Base-by-base conservation (phyloP, 352 stramenopile species). In the Pelagophyceae sp. region DNA sequence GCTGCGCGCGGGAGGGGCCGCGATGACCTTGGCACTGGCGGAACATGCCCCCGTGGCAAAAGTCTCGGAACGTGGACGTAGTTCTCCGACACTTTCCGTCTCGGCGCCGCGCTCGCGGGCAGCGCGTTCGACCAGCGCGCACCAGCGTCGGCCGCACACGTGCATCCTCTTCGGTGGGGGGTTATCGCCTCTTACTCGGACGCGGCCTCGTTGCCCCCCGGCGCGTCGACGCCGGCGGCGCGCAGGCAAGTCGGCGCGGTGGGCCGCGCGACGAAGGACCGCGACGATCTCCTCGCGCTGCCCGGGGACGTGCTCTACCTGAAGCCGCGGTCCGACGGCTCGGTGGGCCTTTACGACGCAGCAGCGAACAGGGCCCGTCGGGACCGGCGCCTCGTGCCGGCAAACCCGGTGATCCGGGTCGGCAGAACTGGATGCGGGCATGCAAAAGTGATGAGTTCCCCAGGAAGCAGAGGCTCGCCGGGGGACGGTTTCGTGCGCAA, bases 261-360 rank as follows among this genome's bases (percentile, higher is more conserved):
- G 40, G 33, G 15, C 33, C 67, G 67, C 67, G 67, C 67, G 35
- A 27, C 33, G n/a, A 63, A 63, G 54, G 31, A 50, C 35, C 35
- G 25, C 67, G 32, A 11, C 2, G 77, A 83, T 51, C 38, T 64
- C 0, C 72, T 86, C 5, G 65, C 40, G 23, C 63, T 86, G 25
- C 83, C 83, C 0, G 83, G 83, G 19, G 61, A 78, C 76, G 81
- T 86, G 15, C 86, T 80, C 75, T 86, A 80, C 61, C 58, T 85
- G 38, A 86, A 86, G 75, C 80, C 82, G 19, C 74, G 83, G 27
- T 35, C 64, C 45, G 64, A 78, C 69, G 64, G 11, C 45, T 6
- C 69, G 27, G 45, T 78, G 45, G 31, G 64, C 69, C 1, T 78
- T 31, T 78, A 70, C 51, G 6, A 17, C 37, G 37, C 51, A n/a